Conservation (phyloP, 1,284 basidiomycete genomes). For the Moniliella sp. region DNA sequence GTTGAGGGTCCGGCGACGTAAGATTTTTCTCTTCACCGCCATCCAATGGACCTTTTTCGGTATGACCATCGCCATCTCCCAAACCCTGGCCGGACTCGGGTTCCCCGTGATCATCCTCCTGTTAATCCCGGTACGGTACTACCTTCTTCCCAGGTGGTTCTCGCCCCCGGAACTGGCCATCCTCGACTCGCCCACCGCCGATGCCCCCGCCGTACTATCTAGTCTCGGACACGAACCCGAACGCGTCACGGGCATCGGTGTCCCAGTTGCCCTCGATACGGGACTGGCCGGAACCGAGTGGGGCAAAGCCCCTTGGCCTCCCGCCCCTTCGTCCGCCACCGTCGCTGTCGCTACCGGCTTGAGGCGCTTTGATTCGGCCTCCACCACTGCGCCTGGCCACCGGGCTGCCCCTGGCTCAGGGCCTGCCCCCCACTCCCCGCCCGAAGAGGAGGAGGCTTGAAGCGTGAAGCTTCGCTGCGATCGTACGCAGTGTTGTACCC, state of each 20-base stretch:
- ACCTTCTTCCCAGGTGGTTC: constrained; percentile 56
- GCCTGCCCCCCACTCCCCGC: too few species aligned
- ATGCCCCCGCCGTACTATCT: constrained; percentile 30
- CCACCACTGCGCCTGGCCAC: too few species aligned
- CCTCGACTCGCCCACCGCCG: constrained; percentile 65
- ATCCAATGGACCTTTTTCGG: constrained; percentile 71
- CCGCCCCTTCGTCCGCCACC: too few species aligned
- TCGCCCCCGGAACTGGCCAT: constrained; percentile 57
- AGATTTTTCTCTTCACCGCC: constrained; percentile 54
- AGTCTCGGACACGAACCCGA: constrained; percentile 21
- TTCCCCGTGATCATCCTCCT: constrained; percentile 75
- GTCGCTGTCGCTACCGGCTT: too few species aligned
- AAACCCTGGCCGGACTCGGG: constrained; percentile 56
- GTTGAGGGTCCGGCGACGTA: constrained; percentile 49
- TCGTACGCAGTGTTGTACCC: too few species aligned
- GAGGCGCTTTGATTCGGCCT: too few species aligned
- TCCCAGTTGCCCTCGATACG: constrained; percentile 12
- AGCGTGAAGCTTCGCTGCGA: too few species aligned
- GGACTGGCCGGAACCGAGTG: neutral
- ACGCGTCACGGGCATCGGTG: constrained; percentile 15
- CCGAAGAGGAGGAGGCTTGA: too few species aligned
- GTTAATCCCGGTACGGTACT: constrained; percentile 59
- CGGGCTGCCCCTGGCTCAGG: too few species aligned
- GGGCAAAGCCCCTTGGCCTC: too few species aligned
- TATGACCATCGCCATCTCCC: constrained; percentile 70